Evolutionary conservation across 2,329 filamentous ascomycete genomes (phyloP), one percentile per base, ranked within the genome.

Genomic region (Zymoseptoria passerinii): DNA sequence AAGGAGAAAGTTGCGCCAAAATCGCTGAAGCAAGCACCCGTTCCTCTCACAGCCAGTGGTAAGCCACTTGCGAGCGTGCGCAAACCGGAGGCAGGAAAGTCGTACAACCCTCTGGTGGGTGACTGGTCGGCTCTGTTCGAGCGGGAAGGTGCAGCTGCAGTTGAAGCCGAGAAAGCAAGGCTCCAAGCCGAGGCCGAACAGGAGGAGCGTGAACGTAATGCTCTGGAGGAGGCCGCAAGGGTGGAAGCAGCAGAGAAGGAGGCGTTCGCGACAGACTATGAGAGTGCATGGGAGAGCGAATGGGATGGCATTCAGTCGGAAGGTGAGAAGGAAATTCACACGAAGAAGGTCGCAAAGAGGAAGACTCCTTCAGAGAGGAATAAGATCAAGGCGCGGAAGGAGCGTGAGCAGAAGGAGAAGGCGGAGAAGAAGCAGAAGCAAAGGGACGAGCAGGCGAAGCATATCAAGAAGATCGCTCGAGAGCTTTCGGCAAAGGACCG

Each of bases 211-310:
- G 76, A 83, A 65, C 89, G 90, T 67, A 83, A 88, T 18, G 82
- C 86, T 0, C 84, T 83, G 49, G 92, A 87, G 8, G 85, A 87
- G 18, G 89, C 87, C 2, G 83, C 88, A 65, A 86, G 88, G 2
- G 87, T 91, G 53, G 88, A 89, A 16, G 86, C 85, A 0, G 85
- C 89, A 68, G 61, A 83, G 84, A 72, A 92, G 84, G 79, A 73
- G 13, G 90, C 95, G 60, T 89, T 92, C 67, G 70, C 66, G 1
- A 71, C 70, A 0, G 70, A 71, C 50, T 70, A 71, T 54, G 92
- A 96, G 70, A 94, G 89, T 52, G 91, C 89, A 13, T 96, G 91
- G 90, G 92, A 96, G 76, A 96, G 90, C 71, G 91, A 85, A 65
- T 82, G 82, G 71, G 82, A 90, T 57, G 83, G 81, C 8, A 77